Percentiles rank a stretch among this genome's conserved stretches.
Conservation (phyloP, 225 moss, liverwort and hornwort genomes). For the Sphagnum tenellum region DNA sequence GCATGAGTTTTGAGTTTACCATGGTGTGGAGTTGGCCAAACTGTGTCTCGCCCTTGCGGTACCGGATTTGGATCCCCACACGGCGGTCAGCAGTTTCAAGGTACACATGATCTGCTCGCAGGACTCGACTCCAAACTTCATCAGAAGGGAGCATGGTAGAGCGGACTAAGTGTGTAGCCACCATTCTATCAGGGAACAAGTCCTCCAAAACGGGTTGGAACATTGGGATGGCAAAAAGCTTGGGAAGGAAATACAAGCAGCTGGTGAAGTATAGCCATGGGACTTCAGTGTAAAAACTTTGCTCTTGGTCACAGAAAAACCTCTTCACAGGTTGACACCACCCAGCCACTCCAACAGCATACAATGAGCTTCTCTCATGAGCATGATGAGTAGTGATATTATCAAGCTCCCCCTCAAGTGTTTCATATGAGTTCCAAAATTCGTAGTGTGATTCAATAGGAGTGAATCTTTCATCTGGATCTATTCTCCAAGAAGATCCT, state of each 20-base stretch:
- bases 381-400: neutral
- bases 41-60: conserved; percentile 8
- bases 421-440: conserved; percentile 7
- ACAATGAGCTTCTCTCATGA: conserved; percentile 1
- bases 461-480: conserved; percentile 24
- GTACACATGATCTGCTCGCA: conserved; percentile 12
- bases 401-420: conserved; percentile 16
- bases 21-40: conserved; percentile 6
- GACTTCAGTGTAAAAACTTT: conserved; percentile 15
- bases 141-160: conserved; percentile 23
- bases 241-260: conserved; percentile 38
- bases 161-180: conserved; percentile 25
- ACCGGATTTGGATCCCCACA: conserved; percentile 29
- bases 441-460: conserved; percentile 11
- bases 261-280: conserved; percentile 29
- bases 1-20: conserved; percentile 17
- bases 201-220: conserved; percentile 35
- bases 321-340: conserved; percentile 29
- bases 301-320: conserved; percentile 41
- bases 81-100: conserved; percentile 11
- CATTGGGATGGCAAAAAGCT: conserved; percentile 27
- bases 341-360: conserved; percentile 12
- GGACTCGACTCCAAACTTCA: conserved; percentile 27
- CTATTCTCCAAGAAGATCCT: conserved; percentile 39
- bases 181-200: conserved; percentile 35